phyloP scores from a whole-genome alignment of 768 basidiomycete species.

The Lactarius sp. region DNA sequence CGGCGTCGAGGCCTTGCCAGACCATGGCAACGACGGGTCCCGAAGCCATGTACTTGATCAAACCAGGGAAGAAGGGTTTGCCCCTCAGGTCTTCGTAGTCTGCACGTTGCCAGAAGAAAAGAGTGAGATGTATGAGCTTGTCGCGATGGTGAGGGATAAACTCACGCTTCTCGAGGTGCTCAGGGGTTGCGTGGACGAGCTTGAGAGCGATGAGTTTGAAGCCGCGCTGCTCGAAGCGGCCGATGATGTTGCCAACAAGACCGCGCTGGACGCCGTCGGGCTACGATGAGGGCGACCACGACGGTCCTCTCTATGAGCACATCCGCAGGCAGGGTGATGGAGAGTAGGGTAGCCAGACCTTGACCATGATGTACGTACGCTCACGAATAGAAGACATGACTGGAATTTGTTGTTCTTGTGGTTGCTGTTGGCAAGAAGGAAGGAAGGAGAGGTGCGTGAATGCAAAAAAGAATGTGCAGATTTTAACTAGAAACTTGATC shows the following conservation, averaged over 20 bases:
- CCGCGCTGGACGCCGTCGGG: conserved; percentile 98
- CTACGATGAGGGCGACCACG: conserved; percentile 39
- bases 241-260: conserved; percentile 92
- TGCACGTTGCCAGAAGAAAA: conserved; percentile 31
- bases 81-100: conserved; percentile 95
- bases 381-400: conserved; percentile 63
- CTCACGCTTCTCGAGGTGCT: conserved; percentile 88
- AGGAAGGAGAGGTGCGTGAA: conserved; percentile 29
- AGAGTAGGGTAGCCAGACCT: conserved; percentile 46
- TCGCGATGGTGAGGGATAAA: neutral
- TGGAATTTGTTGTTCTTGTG: conserved; percentile 23
- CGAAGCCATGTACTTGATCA: conserved; percentile 94
- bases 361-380: conserved; percentile 99
- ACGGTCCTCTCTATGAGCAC: conserved; percentile 7
- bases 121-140: neutral
- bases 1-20: conserved; percentile 91
- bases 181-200: conserved; percentile 70
- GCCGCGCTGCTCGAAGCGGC: conserved; percentile 95
- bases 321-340: neutral
- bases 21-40: conserved; percentile 96
- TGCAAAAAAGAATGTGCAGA: conserved; percentile 25
- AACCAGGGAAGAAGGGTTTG: conserved; percentile 93
- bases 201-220: conserved; percentile 97
- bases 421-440: conserved; percentile 29
- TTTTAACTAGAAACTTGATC: conserved; percentile 29